phyloP scores from a whole-genome alignment of 306 rosid genomes.

The Quercus mongolica region DNA sequence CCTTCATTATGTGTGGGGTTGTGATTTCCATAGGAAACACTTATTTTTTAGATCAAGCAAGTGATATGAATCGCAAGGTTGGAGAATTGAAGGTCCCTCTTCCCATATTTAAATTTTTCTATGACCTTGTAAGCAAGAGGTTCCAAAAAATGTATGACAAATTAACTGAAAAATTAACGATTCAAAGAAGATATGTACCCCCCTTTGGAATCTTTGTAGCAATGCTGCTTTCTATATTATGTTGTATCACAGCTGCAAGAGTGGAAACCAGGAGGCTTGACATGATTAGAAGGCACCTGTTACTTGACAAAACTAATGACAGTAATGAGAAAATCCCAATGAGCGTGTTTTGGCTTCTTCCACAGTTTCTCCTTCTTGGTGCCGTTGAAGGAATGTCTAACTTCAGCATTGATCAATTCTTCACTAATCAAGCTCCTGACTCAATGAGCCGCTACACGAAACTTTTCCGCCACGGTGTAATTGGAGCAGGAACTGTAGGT shows the following conservation, averaged over 20 bases:
- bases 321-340: constrained; percentile 21
- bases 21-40: constrained; percentile 34
- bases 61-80: constrained; percentile 14
- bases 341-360: constrained; percentile 38
- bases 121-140: background rate
- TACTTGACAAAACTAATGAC: constrained; percentile 13
- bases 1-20: constrained; percentile 17
- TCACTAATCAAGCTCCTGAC: background rate
- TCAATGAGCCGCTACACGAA: background rate
- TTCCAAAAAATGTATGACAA: background rate
- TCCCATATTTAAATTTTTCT: constrained; percentile 2
- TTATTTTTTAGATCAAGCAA: constrained; percentile 37
- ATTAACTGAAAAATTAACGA: background rate
- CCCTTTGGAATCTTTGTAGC: constrained; percentile 5
- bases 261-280: constrained; percentile 27
- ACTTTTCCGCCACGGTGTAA: background rate
- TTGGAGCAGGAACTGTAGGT: constrained; percentile 27
- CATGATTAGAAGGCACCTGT: constrained; percentile 14
- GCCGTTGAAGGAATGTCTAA: constrained; percentile 11
- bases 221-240: constrained; percentile 21
- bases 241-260: constrained; percentile 32
- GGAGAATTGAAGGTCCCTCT: constrained; percentile 26
- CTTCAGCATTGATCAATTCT: background rate
- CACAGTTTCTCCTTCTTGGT: constrained; percentile 32
- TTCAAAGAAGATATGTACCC: background rate